Evolutionary conservation across 768 basidiomycete species (phyloP).

Genomic region (Candolleomyces aberdarensis): DNA sequence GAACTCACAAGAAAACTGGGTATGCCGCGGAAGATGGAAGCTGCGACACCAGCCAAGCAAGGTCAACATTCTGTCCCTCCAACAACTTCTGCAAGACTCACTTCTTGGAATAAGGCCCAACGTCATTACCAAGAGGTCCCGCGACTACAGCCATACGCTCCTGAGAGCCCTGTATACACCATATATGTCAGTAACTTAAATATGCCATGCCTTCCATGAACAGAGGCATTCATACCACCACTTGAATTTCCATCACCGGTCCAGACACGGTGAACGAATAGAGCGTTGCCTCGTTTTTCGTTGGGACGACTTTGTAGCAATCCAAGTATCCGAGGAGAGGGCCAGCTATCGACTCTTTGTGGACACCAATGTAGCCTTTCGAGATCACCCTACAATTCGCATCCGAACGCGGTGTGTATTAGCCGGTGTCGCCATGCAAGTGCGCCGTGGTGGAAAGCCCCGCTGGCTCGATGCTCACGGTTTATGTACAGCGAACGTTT

Average conservation of each 20-base stretch:
- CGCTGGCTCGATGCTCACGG: too few relatives aligned
- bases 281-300: constrained; percentile 1
- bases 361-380: constrained; percentile 9
- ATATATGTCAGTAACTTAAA: background rate
- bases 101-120: constrained; percentile 3
- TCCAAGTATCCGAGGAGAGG: constrained; percentile 5
- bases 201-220: background rate
- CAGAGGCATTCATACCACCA: background rate
- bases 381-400: constrained; percentile 3
- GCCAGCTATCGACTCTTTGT: constrained; percentile 1
- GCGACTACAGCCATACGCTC: constrained; percentile 6
- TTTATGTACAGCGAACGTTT: too few relatives aligned
- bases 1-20: constrained; percentile 8
- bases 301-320: constrained; percentile 2
- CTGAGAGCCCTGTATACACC: background rate
- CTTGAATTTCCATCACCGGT: constrained; percentile 7
- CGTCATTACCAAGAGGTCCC: constrained; percentile 1
- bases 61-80: background rate
- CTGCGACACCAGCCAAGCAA: constrained; percentile 2
- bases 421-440: too few relatives aligned
- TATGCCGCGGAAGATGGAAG: constrained; percentile 19
- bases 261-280: constrained; percentile 5
- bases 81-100: background rate
- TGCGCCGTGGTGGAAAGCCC: too few relatives aligned
- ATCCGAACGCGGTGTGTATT: background rate